Base-by-base conservation (phyloP, 2,329 filamentous ascomycete genomes). In the Alternaria angustiovoidea region DNA sequence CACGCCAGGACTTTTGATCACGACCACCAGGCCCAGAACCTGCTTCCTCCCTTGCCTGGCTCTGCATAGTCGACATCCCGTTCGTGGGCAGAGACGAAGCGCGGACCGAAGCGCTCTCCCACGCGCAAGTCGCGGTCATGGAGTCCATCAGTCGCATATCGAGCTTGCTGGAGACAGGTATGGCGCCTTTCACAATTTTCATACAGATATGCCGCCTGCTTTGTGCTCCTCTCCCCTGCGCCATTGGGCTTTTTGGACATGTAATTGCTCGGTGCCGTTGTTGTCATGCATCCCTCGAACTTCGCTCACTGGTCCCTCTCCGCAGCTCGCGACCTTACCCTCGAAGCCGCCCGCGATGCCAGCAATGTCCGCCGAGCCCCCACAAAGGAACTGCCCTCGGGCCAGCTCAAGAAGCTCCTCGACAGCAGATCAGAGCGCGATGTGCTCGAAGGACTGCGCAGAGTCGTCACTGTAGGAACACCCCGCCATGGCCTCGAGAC, bases 111-210 rank as follows among this genome's bases (percentile, higher is more conserved):
- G 61, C 59, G 61, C 62, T 61, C 41, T 48, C 46, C 48, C 61
- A 38, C 60, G 63, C 61, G 53, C 55, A 60, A 58, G 49, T 46
- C 46, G 64, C 61, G 36, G 68, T 66, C 60, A 99, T 99, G 95
- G 95, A 99, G 87, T 96, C 94, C 22, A 93, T 98, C 77, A 93
- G 94, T 66, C 88, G 92, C 75, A 96, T 99, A 80, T 96, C 94
- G 70, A 92, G 89, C 78, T 88, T 98, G 81, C 89, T 99, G 79
- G 95, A 98, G 84, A 95, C 91, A 81, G 93, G 94, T 96, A 85
- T 74, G 59, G 48, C 51, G 44, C 59, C 54, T 47, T 62, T 61
- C 48, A 42, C 54, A 44, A 51, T 58, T 53, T 61, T 59, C 32
- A 38, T 51, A 42, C 42, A 30, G 8, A 55, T 41, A 30, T 53